Evolutionary conservation across 176 grass and related monocot species (phyloP), one percentile per base, ranked within the genome.

Genomic region (Poa annua): DNA sequence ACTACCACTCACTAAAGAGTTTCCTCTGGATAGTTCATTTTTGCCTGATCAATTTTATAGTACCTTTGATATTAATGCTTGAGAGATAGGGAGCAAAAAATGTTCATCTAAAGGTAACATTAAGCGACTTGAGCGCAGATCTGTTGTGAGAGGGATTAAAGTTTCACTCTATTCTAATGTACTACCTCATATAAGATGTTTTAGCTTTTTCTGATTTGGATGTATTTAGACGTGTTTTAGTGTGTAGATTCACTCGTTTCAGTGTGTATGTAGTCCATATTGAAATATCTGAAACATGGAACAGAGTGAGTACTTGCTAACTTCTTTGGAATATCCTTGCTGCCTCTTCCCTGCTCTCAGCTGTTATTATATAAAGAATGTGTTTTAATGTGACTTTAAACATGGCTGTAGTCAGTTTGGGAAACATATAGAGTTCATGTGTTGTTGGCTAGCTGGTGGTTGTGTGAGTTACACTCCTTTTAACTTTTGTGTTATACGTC

Each of bases 301-400:
- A 29, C 29, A 2, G 29, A 29, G 29, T 29, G 29, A 29, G 29
- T 29, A 29, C 26, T 7, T 53, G n/a, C 29, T 65, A 33, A 32
- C 35, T 76, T 80, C 34, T 21, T 48, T 61, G n/a, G 44, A 74
- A 62, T 74, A 50, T 80, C 13, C 25, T 62, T 74, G 41, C 11
- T 83, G 0, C 21, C 8, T 39, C 53, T 74, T 32, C 41, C 50
- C 4, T 1, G 8, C 11, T 45, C 44, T 45, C 11, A 48, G 13
- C 52, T 6, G 52, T 24, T 80, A 71, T 78, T 74, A 8, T 39
- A 3, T 61, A 1, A 74, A 7, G 16, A 47, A 19, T 3, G 14
- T 56, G 7, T 38, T 68, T 49, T 65, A 38, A 59, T 69, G 21
- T 39, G 34, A 39, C 33, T 52, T 84, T 0, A 11, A 21, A 56